Base-by-base conservation (phyloP, 192 early-diverging fungal genomes). In the Coemansia biformis region DNA sequence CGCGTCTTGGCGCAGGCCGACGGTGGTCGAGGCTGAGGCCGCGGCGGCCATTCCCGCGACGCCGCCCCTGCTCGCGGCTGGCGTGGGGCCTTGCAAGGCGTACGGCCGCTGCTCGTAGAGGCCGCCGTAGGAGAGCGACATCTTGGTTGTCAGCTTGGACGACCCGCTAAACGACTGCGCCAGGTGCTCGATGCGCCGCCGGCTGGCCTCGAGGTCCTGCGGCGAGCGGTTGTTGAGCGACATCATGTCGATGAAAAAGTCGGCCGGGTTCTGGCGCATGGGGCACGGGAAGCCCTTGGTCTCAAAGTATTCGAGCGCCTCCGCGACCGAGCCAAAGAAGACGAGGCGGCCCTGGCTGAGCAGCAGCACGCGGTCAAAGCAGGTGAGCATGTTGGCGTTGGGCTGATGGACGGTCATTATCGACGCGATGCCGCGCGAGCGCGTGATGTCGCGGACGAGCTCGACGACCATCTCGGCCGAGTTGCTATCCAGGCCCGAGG, bases 381-480 rank as follows among this genome's bases (percentile, higher is more conserved):
- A 71, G 2, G 81, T 79, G 51, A 90, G 89, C 59, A 97, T 92
- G 53, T 94, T 90, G 22, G 85, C 85, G 42, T 92, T 81, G 24
- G 93, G 93, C 59, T 97, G 93, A 64, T 97, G 93, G 38, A 97
- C 93, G 2, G 93, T 97, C 57, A 90, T 86, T 12, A 97, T 74
- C 12, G 93, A 83, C 2, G 89, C 87, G 3, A 89, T 82, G 19
- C 87, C 78, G 45, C 86, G 84, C n/a, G 74, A 77, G 21, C 80
- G 57, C 1, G 90, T 91, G 45, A 96, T 61, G 5, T 80, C 80
- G 8, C 87, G 85, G 23, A 94, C 78, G 22, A 81, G 85, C 66
- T 94, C 90, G n/a, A 96, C 82, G 0, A 96, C 93, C 75, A 91
- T 96, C 53, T 86, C 88, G 1, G 93, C 93, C 51, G 92, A 93